Conservation (phyloP, 192 early-diverging fungal species). For the Backusella liffmaniae region DNA sequence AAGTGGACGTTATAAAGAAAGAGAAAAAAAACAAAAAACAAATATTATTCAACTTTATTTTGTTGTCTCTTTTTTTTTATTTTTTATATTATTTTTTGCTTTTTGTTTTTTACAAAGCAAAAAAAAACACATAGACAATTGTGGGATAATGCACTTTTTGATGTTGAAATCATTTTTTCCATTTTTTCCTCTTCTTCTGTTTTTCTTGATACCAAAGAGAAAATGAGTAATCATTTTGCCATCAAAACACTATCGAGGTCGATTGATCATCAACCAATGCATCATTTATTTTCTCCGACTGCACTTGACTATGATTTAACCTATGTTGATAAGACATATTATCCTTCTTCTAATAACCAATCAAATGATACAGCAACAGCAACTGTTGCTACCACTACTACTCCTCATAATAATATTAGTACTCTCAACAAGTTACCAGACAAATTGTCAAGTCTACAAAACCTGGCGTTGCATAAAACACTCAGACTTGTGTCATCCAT, state of each 20-base stretch:
- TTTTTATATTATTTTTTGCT: constrained; percentile 12
- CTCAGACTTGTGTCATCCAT: constrained; percentile 16
- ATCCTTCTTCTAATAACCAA: constrained; percentile 7
- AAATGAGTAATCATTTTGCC: background rate
- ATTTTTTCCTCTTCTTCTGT: background rate
- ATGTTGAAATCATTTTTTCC: background rate
- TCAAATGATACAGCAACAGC: background rate
- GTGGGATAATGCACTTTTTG: background rate
- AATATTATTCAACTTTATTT: constrained; percentile 9
- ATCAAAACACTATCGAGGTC: background rate
- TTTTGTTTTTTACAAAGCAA: background rate
- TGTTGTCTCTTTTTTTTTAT: background rate
- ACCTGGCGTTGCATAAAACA: background rate
- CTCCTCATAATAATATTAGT: background rate
- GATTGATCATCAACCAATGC: constrained; percentile 15
- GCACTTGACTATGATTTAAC: constrained; percentile 16
- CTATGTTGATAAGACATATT: constrained; percentile 31
- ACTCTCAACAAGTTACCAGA: background rate
- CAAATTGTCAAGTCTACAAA: constrained; percentile 3
- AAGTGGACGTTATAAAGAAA: constrained; percentile 2
- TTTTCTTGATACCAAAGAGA: background rate
- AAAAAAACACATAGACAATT: background rate
- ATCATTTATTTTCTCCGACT: constrained; percentile 32
- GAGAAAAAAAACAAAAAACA: background rate
- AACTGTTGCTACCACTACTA: no score